Conservation (phyloP, 2,329 filamentous ascomycete genomes). For the Clonostachys rosea region DNA sequence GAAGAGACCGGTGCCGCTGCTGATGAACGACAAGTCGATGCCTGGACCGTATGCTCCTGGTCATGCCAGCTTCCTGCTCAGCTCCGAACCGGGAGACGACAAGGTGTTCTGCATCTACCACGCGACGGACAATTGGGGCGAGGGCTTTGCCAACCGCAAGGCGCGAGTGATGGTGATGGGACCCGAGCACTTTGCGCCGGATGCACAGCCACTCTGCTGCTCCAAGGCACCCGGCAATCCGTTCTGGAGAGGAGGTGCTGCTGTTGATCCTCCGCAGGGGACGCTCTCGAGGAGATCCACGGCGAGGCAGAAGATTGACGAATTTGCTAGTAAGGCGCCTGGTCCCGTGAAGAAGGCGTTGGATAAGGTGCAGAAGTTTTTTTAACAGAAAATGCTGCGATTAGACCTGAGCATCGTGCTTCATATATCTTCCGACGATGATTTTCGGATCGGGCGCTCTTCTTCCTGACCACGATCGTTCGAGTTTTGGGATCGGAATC, state of each 20-base stretch:
- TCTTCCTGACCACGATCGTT: too few species aligned
- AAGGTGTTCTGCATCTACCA: slow-evolving; percentile 7
- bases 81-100: slow-evolving; percentile 8
- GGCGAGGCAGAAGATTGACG: neutral
- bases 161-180: slow-evolving; percentile 9
- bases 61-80: slow-evolving; percentile 13
- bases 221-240: slow-evolving; percentile 1
- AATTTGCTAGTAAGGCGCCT: neutral
- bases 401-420: too few species aligned
- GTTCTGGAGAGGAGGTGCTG: neutral
- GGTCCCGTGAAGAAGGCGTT: neutral
- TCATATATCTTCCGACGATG: too few species aligned
- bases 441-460: too few species aligned
- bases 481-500: too few species aligned
- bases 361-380: neutral
- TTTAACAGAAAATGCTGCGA: neutral
- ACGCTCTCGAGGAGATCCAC: neutral
- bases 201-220: slow-evolving; percentile 9
- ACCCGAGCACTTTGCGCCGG: slow-evolving; percentile 5
- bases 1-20: slow-evolving; percentile 5
- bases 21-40: slow-evolving; percentile 5
- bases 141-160: slow-evolving; percentile 12
- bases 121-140: slow-evolving; percentile 7
- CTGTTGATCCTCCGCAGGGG: neutral
- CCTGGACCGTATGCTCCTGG: slow-evolving; percentile 6